phyloP scores from a whole-genome alignment of 2,329 filamentous ascomycete species.

The Scopulariopsis brevicaulis region DNA sequence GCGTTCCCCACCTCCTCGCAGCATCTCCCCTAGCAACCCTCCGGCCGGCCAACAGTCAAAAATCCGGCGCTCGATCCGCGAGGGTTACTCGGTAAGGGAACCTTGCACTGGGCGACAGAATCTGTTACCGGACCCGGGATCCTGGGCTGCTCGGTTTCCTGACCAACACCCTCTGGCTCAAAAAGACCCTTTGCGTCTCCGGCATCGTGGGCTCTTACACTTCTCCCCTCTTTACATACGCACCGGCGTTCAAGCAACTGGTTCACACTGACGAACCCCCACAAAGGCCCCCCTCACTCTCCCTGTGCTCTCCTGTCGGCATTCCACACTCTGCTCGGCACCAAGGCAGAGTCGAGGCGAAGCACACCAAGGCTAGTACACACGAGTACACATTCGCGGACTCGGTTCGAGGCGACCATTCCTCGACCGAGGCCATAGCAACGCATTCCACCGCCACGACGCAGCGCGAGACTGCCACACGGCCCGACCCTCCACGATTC shows the following conservation, averaged over 20 bases:
- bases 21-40: slow-evolving; percentile 5
- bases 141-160: background rate
- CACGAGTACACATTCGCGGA: background rate
- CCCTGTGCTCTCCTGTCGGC: background rate
- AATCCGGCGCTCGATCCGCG: no score
- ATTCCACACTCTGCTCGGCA: background rate
- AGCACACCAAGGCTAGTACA: background rate
- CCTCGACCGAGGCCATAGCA: background rate
- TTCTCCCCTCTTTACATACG: background rate
- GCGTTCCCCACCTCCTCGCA: slow-evolving; percentile 3
- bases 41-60: background rate
- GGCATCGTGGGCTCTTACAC: background rate
- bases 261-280: background rate
- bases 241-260: background rate
- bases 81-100: no score
- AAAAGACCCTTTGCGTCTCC: background rate
- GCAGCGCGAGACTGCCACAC: background rate
- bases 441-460: background rate
- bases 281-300: background rate
- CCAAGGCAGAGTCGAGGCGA: background rate
- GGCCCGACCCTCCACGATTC: background rate
- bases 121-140: background rate
- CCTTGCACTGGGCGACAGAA: background rate
- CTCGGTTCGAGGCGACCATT: background rate
- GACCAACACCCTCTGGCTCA: background rate